Base-by-base conservation (phyloP, 2,329 filamentous ascomycete species). In the Colletotrichum lini region DNA sequence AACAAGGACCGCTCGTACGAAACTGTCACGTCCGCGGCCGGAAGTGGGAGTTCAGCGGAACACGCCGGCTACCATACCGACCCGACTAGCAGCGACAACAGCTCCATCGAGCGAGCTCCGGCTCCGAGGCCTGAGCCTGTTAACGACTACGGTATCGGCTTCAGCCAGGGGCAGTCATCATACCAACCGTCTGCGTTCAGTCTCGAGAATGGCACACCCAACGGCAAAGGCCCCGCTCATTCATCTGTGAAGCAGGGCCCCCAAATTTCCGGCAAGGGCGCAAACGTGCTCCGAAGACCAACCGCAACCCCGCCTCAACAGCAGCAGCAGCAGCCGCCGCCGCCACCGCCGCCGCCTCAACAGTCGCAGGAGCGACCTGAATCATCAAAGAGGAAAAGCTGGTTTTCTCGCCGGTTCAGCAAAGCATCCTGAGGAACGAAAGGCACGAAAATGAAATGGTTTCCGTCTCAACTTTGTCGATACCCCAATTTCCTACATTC, bases 11-110 rank as follows among this genome's bases (percentile, higher is more conserved):
- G 90, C 74, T 96, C 94, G 2, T 94, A 96, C 81, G 95, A 98
- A 80, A 98, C 94, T 1, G 92, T 97, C 54, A 93, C 93, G 47
- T 94, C 93, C 15, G 92, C 92, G 71, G 90, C 91, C 13, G 92
- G 91, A 26, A 93, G 91, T 77, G 93, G 91, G 60, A 93, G 90
- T 75, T 90, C 92, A 73, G 90, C 85, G 65, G 95, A 98, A 69
- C 91, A 91, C 15, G 91, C 89, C 78, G 92, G 91, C 67, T 95
- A 96, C 80, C 92, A 92, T 74, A 97, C 94, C 71, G 95, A 98
- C 79, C 95, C 94, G 52, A 84, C 88, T 67, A 96, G 93, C 83
- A 98, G 95, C 78, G 93, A 98, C 79, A 97, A 97, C 83, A 97
- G 94, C 83, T 97, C 94, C 2, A 90, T 97, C 75, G 94, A 98